Percentiles rank a stretch among this genome's conserved stretches.
phyloP scores from a whole-genome alignment of 1,284 basidiomycete species.

The Naganishia sp. region DNA sequence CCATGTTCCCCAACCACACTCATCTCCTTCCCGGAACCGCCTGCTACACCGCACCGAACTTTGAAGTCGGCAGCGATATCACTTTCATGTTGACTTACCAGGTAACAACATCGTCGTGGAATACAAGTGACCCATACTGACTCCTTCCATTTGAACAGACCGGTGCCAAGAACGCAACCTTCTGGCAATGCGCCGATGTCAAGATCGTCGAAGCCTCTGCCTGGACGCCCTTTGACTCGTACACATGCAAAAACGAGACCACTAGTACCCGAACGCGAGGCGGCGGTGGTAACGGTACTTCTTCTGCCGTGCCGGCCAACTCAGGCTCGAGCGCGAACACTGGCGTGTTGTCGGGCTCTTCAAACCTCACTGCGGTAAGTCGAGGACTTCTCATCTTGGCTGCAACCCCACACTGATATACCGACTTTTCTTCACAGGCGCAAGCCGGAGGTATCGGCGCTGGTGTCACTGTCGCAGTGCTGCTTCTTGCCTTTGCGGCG shows the following conservation, averaged over 20 bases:
- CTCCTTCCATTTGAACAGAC: background rate
- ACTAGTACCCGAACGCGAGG: slow-evolving; percentile 25
- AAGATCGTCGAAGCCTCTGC: slow-evolving; percentile 25
- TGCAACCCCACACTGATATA: background rate
- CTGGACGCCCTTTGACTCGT: slow-evolving; percentile 18
- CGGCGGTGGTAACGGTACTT: slow-evolving; percentile 15
- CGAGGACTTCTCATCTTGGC: background rate
- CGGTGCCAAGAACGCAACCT: slow-evolving; percentile 8
- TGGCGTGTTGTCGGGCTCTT: slow-evolving; percentile 10
- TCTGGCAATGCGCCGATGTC: slow-evolving; percentile 28
- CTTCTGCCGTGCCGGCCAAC: slow-evolving; percentile 2
- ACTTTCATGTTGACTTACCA: slow-evolving; percentile 27
- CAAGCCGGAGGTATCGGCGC: slow-evolving; percentile 22
- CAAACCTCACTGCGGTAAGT: slow-evolving; percentile 17
- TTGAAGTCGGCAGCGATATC: slow-evolving; percentile 20
- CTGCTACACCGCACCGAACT: slow-evolving; percentile 23
- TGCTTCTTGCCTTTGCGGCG: slow-evolving; percentile 10
- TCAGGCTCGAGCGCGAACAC: slow-evolving; percentile 8
- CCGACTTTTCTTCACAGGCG: background rate
- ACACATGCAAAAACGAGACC: slow-evolving; percentile 19
- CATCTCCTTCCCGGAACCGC: slow-evolving; percentile 23
- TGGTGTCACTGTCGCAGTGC: slow-evolving; percentile 3
- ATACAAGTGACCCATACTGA: background rate
- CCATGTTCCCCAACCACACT: slow-evolving; percentile 25
- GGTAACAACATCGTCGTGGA: background rate